Base-by-base conservation (phyloP, 176 grass and related monocot genomes). In the Oropetium thomaeum region DNA sequence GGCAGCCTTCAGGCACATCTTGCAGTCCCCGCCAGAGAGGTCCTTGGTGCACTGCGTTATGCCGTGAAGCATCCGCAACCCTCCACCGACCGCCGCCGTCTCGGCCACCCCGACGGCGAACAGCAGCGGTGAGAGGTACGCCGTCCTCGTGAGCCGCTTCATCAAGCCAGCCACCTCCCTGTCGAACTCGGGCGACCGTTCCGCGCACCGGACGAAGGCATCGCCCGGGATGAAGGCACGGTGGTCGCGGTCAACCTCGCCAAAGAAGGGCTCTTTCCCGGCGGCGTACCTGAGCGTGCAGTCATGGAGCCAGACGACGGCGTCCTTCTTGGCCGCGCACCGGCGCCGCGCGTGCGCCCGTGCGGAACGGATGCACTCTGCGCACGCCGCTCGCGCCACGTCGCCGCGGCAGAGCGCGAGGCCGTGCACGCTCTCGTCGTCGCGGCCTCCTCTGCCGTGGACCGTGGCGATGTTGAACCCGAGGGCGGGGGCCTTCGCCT, bases 11-110 rank as follows among this genome's bases (percentile, higher is more conserved):
- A 96, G 80, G 58, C 93, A 96, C 5, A 47, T 41, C 75, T 88
- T 88, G 82, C 93, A 96, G 80, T 96, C 87, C 16, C 89, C 89
- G 0, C 89, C 89, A 7, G 93, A 92, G 28, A 96, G 70, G 62
- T 96, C 93, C 74, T n/a, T n/a, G n/a, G n/a, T n/a, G n/a, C n/a
- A n/a, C n/a, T n/a, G n/a, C n/a, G n/a, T n/a, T n/a, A n/a, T 15
- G 13, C 75, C 89, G 51, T 78, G 79, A 62, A 96, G 68, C 71
- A 65, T 85, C 25, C 10, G 44, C 33, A n/a, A n/a, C 19, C 29
- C 16, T 45, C 62, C 70, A 22, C 62, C 58, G 7, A 76, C 61
- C n/a, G n/a, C n/a, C n/a, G n/a, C n/a, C n/a, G n/a, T n/a, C n/a
- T n/a, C n/a, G 20, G 48, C 62, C 54, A 59, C 73, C 41, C 77